phyloP scores from a whole-genome alignment of 768 basidiomycete species.

The Boletus rex-veris region DNA sequence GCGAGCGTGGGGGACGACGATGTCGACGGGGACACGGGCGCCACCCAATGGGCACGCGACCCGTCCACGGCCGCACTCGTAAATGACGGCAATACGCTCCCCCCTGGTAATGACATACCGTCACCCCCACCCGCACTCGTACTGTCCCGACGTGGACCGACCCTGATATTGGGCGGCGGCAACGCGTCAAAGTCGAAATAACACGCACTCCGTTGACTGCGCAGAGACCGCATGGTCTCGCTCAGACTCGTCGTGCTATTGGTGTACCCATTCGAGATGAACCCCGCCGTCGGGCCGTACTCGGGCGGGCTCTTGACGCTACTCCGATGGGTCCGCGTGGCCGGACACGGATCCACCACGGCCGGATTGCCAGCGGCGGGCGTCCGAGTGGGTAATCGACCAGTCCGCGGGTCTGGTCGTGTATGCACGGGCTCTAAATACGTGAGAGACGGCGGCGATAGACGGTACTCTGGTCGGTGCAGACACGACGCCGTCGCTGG shows the following conservation, averaged over 20 bases:
- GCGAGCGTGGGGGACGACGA: background rate
- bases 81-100: background rate
- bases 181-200: conserved; percentile 31
- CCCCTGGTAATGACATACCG: background rate
- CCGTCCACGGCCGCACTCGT: background rate
- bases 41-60: background rate
- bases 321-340: background rate
- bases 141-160: background rate
- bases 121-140: background rate
- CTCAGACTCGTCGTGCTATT: conserved; percentile 7
- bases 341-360: background rate
- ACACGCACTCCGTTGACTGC: conserved; percentile 14
- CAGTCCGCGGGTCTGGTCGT: conserved; percentile 6
- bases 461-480: conserved; percentile 28
- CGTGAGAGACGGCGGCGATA: conserved; percentile 15
- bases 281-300: conserved; percentile 30
- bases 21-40: background rate
- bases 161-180: conserved; percentile 3
- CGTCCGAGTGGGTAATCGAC: background rate
- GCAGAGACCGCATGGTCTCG: conserved; percentile 8
- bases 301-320: background rate
- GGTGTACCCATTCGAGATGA: conserved; percentile 21
- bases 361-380: background rate
- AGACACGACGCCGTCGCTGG: conserved; percentile 41
- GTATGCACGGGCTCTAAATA: conserved; percentile 17